phyloP scores from a whole-genome alignment of 208 protist species.

The Balamuthia mandrillaris region DNA sequence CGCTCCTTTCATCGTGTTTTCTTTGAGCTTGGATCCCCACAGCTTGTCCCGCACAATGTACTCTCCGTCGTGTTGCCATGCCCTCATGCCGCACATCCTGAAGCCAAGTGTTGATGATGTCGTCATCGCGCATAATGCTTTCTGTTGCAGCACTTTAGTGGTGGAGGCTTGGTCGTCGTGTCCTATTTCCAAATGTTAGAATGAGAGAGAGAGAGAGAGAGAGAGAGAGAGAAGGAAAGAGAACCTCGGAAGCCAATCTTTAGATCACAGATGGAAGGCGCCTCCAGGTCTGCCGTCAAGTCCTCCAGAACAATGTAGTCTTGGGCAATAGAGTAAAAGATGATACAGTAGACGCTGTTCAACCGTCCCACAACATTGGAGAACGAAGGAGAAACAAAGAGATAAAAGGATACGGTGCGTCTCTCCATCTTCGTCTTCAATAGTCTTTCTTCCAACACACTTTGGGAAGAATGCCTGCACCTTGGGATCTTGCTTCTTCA shows the following conservation, averaged over 20 bases:
- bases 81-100: not conserved
- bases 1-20: slow-evolving; percentile 13
- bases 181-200: not conserved
- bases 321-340: not conserved
- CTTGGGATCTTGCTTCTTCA: no score
- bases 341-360: no score
- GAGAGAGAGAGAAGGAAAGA: no score
- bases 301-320: slow-evolving; percentile 37
- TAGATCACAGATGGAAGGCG: slow-evolving; percentile 3
- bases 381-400: not conserved
- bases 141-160: not conserved
- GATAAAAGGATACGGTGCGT: not conserved
- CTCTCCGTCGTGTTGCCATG: not conserved
- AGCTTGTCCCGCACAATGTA: slow-evolving; percentile 8
- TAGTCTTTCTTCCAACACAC: not conserved
- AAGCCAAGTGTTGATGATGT: not conserved
- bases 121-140: not conserved
- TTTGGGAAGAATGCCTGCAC: not conserved
- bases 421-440: not conserved
- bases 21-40: not conserved
- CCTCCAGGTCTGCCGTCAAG: not conserved
- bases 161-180: not conserved
- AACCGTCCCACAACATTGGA: no score
- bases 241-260: slow-evolving; percentile 17
- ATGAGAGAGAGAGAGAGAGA: no score